Evolutionary conservation across 2,329 filamentous ascomycete genomes (phyloP), one percentile per base, ranked within the genome.

Genomic region (Seiridium cupressi): DNA sequence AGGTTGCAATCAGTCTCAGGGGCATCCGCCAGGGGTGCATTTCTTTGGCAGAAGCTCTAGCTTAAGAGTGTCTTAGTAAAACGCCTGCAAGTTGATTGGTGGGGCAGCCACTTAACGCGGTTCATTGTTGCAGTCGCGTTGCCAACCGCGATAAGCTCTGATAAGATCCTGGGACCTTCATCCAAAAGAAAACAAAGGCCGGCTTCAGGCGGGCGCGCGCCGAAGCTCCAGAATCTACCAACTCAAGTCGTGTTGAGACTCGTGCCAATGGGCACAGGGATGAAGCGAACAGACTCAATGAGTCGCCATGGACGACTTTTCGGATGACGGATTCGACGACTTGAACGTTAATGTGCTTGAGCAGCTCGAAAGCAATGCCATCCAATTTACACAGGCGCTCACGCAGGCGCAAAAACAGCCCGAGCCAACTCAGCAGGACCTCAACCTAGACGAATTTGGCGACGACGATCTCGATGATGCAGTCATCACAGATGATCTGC

Each of bases 281-380:
- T 4, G 34, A 10, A 31, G 8, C 38, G 40, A 13, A 31, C 11
- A 31, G 55, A 46, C 48, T 59, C 49, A 26, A n/a, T 36, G 57
- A 44, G 38, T 59, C 42, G 57, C 57, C 31, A 59, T 59, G 75
- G 84, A 87, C 75, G 82, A 85, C 62, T 89, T 86, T 69, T 84
- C 81, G 61, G 87, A 89, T 70, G 86, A 88, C 69, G 85, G 81
- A 62, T 79, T 90, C 65, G 85, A 89, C 70, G 79, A 82, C 46
- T 75, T 89, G 47, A 83, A 86, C 64, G 78, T 81, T 63, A 80
- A 81, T 63, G 78, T 78, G 51, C 75, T 89, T 3, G 79, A 85
- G 66, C 85, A 88, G 69, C 82, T 90, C 63, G 87, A 90, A 69
- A 82, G 83, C 67, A 82, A 83, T 68, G 87, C 87, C 44, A 84